phyloP scores from a whole-genome alignment of 2,329 filamentous ascomycete species.

The Verticillium tricorpus region DNA sequence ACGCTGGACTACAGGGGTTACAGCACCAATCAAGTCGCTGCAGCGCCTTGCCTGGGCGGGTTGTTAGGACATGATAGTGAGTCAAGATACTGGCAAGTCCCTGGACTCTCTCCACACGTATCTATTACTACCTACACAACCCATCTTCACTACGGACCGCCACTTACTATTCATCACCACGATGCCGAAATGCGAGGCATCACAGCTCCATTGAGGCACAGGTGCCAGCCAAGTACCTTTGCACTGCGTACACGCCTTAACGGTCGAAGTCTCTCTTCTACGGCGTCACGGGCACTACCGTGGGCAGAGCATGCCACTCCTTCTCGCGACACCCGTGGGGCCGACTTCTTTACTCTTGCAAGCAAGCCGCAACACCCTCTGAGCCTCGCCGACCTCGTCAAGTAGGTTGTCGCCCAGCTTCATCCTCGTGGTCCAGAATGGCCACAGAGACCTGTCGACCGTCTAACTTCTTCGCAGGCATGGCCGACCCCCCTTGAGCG shows the following conservation, averaged over 20 bases:
- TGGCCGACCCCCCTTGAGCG: constrained; percentile 79
- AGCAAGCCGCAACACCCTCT: constrained; percentile 74
- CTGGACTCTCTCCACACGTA: constrained; percentile 1
- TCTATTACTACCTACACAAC: neutral
- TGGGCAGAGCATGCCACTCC: neutral
- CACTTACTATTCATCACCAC: constrained; percentile 1
- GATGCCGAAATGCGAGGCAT: constrained; percentile 45
- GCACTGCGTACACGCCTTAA: neutral
- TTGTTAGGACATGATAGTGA: neutral
- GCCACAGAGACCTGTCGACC: neutral
- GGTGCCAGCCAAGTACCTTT: constrained; percentile 11
- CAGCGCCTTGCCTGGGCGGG: neutral
- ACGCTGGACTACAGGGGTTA: neutral
- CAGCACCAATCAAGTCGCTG: neutral
- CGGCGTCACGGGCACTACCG: neutral
- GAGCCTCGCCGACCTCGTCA: constrained; percentile 83
- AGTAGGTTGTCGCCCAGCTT: constrained; percentile 44
- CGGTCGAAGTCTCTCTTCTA: neutral
- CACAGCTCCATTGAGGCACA: constrained; percentile 33
- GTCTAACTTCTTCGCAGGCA: constrained; percentile 35
- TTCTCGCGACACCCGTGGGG: constrained; percentile 29
- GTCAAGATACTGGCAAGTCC: constrained; percentile 4
- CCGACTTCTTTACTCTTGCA: constrained; percentile 74
- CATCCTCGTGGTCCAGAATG: neutral
- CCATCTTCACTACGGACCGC: constrained; percentile 4